Percentiles rank a stretch among this genome's conserved stretches.
Conservation (phyloP, 805 yeast species). For the Pichia heedii region DNA sequence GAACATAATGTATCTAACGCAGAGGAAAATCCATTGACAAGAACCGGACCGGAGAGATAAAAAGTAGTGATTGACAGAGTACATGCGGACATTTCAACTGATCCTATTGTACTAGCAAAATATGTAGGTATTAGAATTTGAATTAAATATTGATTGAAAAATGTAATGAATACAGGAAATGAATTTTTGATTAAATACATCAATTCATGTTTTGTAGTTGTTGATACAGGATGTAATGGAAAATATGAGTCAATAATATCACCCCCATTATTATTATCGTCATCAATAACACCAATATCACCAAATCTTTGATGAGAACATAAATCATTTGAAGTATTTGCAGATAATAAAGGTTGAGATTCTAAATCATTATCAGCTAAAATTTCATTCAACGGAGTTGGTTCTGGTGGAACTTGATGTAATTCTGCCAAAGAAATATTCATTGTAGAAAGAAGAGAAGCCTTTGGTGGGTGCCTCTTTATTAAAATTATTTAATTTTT, state of each 20-base stretch:
- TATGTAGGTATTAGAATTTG: constrained; percentile 68
- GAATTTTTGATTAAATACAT: constrained; percentile 30
- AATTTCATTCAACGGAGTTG: background rate
- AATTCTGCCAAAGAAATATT: background rate
- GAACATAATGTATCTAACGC: constrained; percentile 71
- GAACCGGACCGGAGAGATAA: constrained; percentile 61
- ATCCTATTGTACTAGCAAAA: constrained; percentile 61
- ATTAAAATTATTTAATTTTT: no score
- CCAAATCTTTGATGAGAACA: background rate
- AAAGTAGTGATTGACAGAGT: constrained; percentile 67
- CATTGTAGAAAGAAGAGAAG: no score
- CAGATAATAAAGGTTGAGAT: background rate
- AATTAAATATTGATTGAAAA: constrained; percentile 56
- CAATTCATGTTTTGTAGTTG: constrained; percentile 15
- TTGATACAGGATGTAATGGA: constrained; percentile 6
- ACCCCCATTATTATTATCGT: background rate
- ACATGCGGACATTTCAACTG: constrained; percentile 60
- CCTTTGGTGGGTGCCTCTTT: no score
- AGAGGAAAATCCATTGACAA: constrained; percentile 67
- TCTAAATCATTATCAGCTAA: background rate
- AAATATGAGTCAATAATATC: background rate
- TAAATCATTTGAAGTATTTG: background rate
- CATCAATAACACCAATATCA: background rate
- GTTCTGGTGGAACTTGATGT: background rate
- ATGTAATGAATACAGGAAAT: constrained; percentile 55